Conservation (phyloP, 306 rosid species). For the Quercus aquifolioides region DNA sequence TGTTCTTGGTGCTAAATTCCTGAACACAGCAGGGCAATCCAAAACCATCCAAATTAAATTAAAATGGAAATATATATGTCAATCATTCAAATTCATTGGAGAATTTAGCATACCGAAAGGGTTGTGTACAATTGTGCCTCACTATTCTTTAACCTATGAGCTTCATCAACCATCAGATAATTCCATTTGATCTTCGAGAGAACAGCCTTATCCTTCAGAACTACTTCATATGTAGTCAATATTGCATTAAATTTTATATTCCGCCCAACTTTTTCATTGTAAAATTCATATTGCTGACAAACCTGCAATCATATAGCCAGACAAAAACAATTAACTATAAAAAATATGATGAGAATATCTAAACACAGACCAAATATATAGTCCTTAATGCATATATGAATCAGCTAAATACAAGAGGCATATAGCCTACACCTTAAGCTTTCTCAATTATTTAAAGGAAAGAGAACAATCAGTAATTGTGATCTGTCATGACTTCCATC, state of each 20-base stretch:
- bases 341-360: neutral
- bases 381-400: neutral
- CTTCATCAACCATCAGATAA: constrained; percentile 99
- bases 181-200: constrained; percentile 95
- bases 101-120: constrained; percentile 65
- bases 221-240: constrained; percentile 95
- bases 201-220: constrained; percentile 88
- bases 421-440: neutral
- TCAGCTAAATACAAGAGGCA: neutral
- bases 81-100: constrained; percentile 11
- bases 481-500: neutral
- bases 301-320: constrained; percentile 51
- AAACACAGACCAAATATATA: neutral
- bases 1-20: constrained; percentile 99
- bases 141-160: constrained; percentile 96
- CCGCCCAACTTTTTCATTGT: constrained; percentile 67
- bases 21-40: constrained; percentile 25
- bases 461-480: neutral
- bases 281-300: constrained; percentile 94
- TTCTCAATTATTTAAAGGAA: neutral
- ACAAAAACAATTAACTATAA: neutral
- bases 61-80: constrained; percentile 5
- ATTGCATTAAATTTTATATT: constrained; percentile 80
- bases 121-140: constrained; percentile 97
- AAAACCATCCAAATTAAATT: constrained; percentile 9